These are phyloP conservation scores for Blepharisma japonicum DNA, from an alignment of 73 alveolate genomes.

Conservation along the genomic window DNA sequence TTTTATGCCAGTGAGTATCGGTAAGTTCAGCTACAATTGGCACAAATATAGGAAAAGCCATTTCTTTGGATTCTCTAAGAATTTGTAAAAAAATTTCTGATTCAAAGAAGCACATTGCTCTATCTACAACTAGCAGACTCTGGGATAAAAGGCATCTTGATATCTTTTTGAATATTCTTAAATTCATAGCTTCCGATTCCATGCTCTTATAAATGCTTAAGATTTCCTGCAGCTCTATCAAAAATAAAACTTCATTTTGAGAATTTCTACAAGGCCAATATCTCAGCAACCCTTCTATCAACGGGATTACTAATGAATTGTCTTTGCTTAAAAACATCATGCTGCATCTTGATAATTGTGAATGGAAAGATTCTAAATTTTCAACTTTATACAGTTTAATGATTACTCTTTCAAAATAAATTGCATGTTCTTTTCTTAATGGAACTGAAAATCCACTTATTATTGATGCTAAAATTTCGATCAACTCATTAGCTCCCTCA, in stretches of 20 bases:
- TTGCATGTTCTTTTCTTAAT: slow-evolving; percentile 84
- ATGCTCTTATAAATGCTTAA: slow-evolving; percentile 81
- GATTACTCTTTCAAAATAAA: slow-evolving; percentile 76
- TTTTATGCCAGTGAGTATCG: slow-evolving; percentile 86
- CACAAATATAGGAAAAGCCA: slow-evolving; percentile 78
- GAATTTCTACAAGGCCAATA: slow-evolving; percentile 95
- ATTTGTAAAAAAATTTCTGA: slow-evolving; percentile 73
- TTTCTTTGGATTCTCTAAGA: slow-evolving; percentile 67
- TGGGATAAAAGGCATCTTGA: slow-evolving; percentile 80
- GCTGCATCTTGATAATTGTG: slow-evolving; percentile 83
- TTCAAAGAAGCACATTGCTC: slow-evolving; percentile 92
- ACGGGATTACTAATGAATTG: slow-evolving; percentile 60
- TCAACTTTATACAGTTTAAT: slow-evolving; percentile 89
- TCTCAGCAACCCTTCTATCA: slow-evolving; percentile 79
- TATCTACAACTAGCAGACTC: slow-evolving; percentile 84
- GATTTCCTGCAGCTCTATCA: slow-evolving; percentile 81
- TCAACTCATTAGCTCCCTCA: slow-evolving; percentile 84
- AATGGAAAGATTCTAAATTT: slow-evolving; percentile 80
- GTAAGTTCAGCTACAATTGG: slow-evolving; percentile 78
- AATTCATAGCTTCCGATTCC: slow-evolving; percentile 67
- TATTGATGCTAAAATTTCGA: slow-evolving; percentile 82
- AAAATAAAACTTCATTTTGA: slow-evolving; percentile 84
- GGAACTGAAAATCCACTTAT: slow-evolving; percentile 93
- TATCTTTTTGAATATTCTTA: slow-evolving; percentile 76
- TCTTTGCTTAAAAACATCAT: slow-evolving; percentile 81